Evolutionary conservation across 1,139 yeast species (phyloP), one percentile per base, ranked within the genome.

Genomic region (Saccharomycopsis phalli): DNA sequence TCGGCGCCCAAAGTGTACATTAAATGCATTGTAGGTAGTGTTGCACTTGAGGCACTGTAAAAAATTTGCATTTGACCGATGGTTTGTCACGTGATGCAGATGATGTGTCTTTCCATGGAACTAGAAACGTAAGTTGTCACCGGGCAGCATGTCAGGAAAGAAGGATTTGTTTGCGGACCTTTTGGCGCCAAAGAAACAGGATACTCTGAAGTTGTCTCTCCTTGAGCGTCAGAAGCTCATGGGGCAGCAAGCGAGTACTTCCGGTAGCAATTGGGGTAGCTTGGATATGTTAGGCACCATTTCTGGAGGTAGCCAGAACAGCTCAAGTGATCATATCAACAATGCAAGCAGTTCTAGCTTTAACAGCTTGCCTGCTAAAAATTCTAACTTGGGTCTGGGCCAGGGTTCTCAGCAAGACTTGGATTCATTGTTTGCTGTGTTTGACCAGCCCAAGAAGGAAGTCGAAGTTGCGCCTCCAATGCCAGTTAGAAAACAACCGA

Each of bases 1-100:
- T 87, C 95, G 50, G 76, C 75, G 58, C 88, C 94, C 59, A 81
- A 66, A 48, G 96, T 86, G 87, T 83, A 93, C 99, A 93, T 93
- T 65, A 93, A 81, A 82, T 91, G 97, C 98, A 91, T 91, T 48
- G 8, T 26, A 4, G n/a, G n/a, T 7, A 14, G 29, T 26, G 29
- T 26, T 6, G 8, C 25, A 22, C 25, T 6, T 22, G 25, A 22
- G 8, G 8, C 10, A 6, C 25, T 6, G 10, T 10, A 22, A 22
- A 22, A 6, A 6, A 22, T 10, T 6, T 22, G 25, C 10, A 6
- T 22, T 22, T 10, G 10, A 22, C 25, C 25, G 8, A 6, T 10
- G 25, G 25, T 22, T 22, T 22, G 25, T n/a, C n/a, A n/a, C n/a
- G n/a, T n/a, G n/a, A n/a, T n/a, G n/a, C n/a, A n/a, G n/a, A n/a